Evolutionary conservation across 495 filamentous ascomycete species (phyloP), one percentile per base, ranked within the genome.

Genomic region (Aspergillus mulundensis): DNA sequence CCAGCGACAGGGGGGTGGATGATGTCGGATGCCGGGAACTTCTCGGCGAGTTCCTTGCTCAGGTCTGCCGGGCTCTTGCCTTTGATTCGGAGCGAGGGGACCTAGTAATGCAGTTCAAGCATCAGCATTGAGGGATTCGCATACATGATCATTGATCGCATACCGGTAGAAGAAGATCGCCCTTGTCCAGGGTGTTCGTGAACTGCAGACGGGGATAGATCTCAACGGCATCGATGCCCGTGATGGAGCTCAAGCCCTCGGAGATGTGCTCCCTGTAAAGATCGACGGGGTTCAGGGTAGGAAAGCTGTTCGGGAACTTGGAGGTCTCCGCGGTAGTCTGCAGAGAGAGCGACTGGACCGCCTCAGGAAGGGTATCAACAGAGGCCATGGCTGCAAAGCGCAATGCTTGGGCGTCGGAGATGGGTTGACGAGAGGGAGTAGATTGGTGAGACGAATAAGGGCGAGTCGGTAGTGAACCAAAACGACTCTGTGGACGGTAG

Each of bases 111-210:
- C 11, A 14, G 41, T 42, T 20, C 25, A 25, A 57, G 28, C 44
- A 43, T 52, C 47, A 50, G 44, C 32, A 16, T 41, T 19, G 32
- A 3, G 25, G 6, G 32, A 36, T 15, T 36, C 7, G 12, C 8
- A 15, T 36, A 36, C 11, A 18, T 19, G 10, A 24, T 19, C 19
- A 2, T 43, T 57, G 6, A 53, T 58, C n/a, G 61, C 70, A 54
- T 76, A 77, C 86, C 48, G 93, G 84, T 34, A 96, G 74, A 43
- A 86, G 76, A 60, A 97, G 72, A 67, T 97, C 93, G 57, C 93
- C 93, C 79, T 95, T 95, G 54, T 96, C 92, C 24, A 95, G 74
- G 45, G 84, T 84, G 58, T 81, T 78, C 14, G 93, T 96, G 90
- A 90, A 96, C 65, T 83, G 76, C 32, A 97, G 71, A 25, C 84